Conservation (phyloP, 2,329 filamentous ascomycete genomes). For the Tolypocladium sp. region DNA sequence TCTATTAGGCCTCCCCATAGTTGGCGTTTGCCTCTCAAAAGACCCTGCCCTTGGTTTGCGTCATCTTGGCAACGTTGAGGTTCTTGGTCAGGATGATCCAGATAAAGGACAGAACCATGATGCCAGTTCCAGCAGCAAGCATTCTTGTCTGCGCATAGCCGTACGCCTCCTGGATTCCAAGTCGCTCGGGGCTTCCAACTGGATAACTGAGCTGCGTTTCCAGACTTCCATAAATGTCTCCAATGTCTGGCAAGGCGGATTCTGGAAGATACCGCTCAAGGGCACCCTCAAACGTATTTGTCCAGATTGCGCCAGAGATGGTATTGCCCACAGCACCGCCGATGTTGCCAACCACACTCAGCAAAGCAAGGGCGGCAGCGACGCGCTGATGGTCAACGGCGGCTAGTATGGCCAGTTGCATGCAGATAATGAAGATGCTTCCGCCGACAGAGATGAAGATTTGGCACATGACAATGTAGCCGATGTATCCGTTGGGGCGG, state of each 20-base stretch:
- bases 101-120: conserved; percentile 16
- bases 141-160: conserved; percentile 33
- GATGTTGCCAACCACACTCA: conserved; percentile 33
- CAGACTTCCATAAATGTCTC: conserved; percentile 33
- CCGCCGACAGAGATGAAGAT: conserved; percentile 43
- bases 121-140: conserved; percentile 24
- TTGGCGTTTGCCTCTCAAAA: conserved; percentile 7
- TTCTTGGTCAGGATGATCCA: conserved; percentile 20
- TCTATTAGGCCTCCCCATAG: neutral
- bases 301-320: conserved; percentile 33
- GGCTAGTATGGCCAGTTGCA: conserved; percentile 50
- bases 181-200: conserved; percentile 27
- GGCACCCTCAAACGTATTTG: conserved; percentile 25
- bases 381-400: conserved; percentile 44
- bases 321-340: conserved; percentile 36
- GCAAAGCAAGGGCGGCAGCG: conserved; percentile 36
- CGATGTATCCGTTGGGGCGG: conserved; percentile 27
- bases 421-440: conserved; percentile 42
- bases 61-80: conserved; percentile 18
- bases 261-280: conserved; percentile 29
- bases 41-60: conserved; percentile 20
- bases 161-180: conserved; percentile 36
- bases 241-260: conserved; percentile 15
- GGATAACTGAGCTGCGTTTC: conserved; percentile 26
- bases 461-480: conserved; percentile 43